A percentile compares a stretch with the other conserved stretches of the same genome.
Conservation (phyloP, 116 monocot genomes). For the Zostera marina region DNA sequence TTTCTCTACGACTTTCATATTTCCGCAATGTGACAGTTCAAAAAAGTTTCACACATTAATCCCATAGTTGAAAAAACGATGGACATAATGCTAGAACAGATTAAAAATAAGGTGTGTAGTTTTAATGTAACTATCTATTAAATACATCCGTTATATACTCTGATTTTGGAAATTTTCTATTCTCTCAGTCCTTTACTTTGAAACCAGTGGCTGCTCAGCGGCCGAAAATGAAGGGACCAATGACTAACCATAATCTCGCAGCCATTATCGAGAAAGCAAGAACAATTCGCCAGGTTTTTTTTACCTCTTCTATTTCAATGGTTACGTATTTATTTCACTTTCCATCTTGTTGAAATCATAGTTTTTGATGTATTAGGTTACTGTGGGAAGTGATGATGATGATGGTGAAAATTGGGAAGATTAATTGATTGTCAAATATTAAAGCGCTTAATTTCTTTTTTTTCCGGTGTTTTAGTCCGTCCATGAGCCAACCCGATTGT, state of each 20-base stretch:
- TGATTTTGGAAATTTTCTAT: background rate
- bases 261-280: constrained; percentile 91
- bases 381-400: constrained; percentile 59
- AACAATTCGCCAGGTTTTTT: constrained; percentile 34
- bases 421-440: background rate
- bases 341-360: background rate
- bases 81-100: constrained; percentile 61
- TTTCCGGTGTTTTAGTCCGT: background rate
- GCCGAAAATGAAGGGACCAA: constrained; percentile 40
- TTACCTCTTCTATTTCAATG: background rate
- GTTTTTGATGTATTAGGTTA: constrained; percentile 22
- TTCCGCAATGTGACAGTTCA: constrained; percentile 35
- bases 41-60: constrained; percentile 50
- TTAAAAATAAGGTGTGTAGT: constrained; percentile 58
- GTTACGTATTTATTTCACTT: background rate
- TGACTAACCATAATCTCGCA: constrained; percentile 69
- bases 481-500: too few relatives aligned
- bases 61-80: constrained; percentile 33
- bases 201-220: constrained; percentile 44
- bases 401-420: constrained; percentile 20
- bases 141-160: background rate
- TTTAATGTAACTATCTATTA: background rate
- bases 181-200: constrained; percentile 53
- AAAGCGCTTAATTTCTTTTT: background rate
- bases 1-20: background rate